phyloP scores from a whole-genome alignment of 768 basidiomycete genomes.

The Termitomyces sp. region DNA sequence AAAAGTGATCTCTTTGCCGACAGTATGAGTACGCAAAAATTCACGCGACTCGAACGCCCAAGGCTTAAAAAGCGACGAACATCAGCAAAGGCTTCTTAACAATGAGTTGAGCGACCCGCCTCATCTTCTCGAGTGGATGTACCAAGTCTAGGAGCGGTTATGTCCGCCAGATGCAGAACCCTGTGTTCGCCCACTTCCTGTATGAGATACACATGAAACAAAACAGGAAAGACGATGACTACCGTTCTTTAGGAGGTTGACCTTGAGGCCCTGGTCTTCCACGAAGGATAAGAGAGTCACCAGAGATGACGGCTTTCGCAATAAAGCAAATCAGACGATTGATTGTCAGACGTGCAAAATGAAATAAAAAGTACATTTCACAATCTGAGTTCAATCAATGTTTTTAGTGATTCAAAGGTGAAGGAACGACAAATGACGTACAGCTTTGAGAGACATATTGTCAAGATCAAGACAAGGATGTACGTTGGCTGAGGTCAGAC shows the following conservation, averaged over 20 bases:
- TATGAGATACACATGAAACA: background rate
- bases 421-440: conserved; percentile 29
- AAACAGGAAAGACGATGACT: conserved; percentile 11
- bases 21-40: conserved; percentile 77
- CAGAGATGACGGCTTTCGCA: conserved; percentile 76
- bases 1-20: conserved; percentile 91
- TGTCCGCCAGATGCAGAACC: conserved; percentile 85
- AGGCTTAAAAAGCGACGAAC: conserved; percentile 41
- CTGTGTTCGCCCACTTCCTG: conserved; percentile 34
- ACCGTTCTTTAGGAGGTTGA: conserved; percentile 90
- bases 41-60: conserved; percentile 95
- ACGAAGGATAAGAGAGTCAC: conserved; percentile 85
- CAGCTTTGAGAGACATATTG: conserved; percentile 74
- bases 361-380: conserved; percentile 45
- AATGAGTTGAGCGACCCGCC: conserved; percentile 35
- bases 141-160: conserved; percentile 82
- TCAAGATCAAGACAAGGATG: background rate
- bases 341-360: conserved; percentile 17
- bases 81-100: background rate
- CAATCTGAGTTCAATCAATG: conserved; percentile 35
- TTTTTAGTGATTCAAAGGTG: background rate
- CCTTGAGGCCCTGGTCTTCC: conserved; percentile 75
- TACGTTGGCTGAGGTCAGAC: background rate
- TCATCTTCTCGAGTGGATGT: conserved; percentile 85
- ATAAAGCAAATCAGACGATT: conserved; percentile 16